These are phyloP conservation scores for Solanum etuberosum DNA, from an alignment of 257 asterid genomes.

Conservation along the genomic window DNA sequence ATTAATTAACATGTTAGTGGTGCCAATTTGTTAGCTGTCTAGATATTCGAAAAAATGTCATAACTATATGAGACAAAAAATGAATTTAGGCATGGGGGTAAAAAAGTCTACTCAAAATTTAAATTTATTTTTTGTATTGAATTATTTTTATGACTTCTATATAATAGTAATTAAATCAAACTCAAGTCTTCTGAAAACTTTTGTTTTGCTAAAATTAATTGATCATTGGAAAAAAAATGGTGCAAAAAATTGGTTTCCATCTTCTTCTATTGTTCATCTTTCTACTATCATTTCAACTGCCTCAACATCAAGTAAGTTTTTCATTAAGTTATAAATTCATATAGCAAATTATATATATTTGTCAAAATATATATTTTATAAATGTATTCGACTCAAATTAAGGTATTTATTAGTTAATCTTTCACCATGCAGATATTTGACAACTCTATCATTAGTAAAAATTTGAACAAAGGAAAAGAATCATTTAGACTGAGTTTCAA, in stretches of 20 bases:
- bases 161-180: neutral
- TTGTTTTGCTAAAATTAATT: neutral
- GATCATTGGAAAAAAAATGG: neutral
- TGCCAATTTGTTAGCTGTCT: neutral
- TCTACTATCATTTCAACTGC: neutral
- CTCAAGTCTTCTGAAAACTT: neutral
- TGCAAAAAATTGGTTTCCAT: neutral
- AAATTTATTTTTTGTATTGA: neutral
- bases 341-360: too few species aligned
- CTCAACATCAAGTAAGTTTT: neutral
- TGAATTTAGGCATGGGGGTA: neutral
- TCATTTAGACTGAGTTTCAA: too few species aligned
- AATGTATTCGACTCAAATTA: too few species aligned
- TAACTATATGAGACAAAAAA: neutral
- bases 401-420: too few species aligned
- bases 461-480: too few species aligned
- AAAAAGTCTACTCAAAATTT: neutral
- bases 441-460: accelerated
- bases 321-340: neutral
- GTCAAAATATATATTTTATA: too few species aligned
- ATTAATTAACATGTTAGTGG: too few species aligned
- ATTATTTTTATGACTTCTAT: neutral
- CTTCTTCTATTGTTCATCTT: neutral
- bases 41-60: neutral
- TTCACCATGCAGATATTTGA: accelerated